Percentiles rank a stretch among this genome's conserved stretches.
These are phyloP conservation scores for Ilyonectria robusta DNA, from an alignment of 2,329 filamentous ascomycete genomes.

Conservation along the genomic window DNA sequence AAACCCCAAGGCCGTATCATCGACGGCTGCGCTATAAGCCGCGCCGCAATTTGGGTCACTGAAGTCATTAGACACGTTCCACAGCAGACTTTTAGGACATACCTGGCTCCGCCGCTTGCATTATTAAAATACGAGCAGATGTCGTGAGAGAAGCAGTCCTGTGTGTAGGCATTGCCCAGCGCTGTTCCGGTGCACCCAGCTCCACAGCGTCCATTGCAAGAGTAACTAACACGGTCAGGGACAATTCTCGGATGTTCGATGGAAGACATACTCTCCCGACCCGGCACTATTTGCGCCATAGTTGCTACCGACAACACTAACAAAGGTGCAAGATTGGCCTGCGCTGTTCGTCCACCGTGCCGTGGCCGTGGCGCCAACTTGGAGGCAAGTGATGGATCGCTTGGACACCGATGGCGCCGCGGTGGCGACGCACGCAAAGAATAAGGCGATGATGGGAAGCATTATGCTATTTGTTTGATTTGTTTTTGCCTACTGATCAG, in stretches of 20 bases:
- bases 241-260: rapidly evolving
- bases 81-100: neutral
- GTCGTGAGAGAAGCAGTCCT: slow-evolving; percentile 66
- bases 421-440: slow-evolving; percentile 21
- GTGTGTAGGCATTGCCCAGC: slow-evolving; percentile 64
- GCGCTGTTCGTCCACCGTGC: slow-evolving; percentile 62
- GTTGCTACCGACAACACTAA: slow-evolving; percentile 62
- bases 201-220: slow-evolving; percentile 64
- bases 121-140: slow-evolving; percentile 66
- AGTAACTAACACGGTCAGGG: slow-evolving; percentile 55
- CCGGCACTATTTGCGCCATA: slow-evolving; percentile 59
- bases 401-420: slow-evolving; percentile 36
- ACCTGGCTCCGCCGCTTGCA: slow-evolving; percentile 62
- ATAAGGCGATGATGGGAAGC: slow-evolving; percentile 19
- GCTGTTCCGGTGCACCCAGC: slow-evolving; percentile 60
- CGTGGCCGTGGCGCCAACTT: slow-evolving; percentile 54
- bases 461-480: slow-evolving; percentile 23
- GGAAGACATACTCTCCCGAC: slow-evolving; percentile 58
- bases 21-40: slow-evolving; percentile 59
- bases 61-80: neutral
- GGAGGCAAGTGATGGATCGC: slow-evolving; percentile 40
- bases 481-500: neutral
- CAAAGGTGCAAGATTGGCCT: slow-evolving; percentile 59
- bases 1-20: slow-evolving; percentile 58
- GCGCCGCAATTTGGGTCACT: slow-evolving; percentile 64